phyloP scores from a whole-genome alignment of 129 eudicot species.

The carrot (Daucus carota) region DH1_v3.0 NC_030386.2:9801001-9801500 shows the following conservation, averaged over 20 bases:
- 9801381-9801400: too few relatives aligned
- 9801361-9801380: too few relatives aligned
- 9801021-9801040: too few relatives aligned
- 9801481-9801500: too few relatives aligned
- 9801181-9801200: background rate
- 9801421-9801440: too few relatives aligned
- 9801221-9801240: background rate
- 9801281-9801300: constrained; percentile 1
- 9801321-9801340: background rate
- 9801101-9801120: background rate
- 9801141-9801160: background rate
- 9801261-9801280: background rate
- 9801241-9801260: background rate
- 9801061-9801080: background rate
- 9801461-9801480: too few relatives aligned
- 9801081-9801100: background rate
- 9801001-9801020: too few relatives aligned
- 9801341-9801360: too few relatives aligned
- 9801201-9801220: background rate
- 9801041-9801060: too few relatives aligned
- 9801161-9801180: constrained; percentile 1
- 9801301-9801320: background rate
- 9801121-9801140: too few relatives aligned
- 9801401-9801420: too few relatives aligned
- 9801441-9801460: too few relatives aligned